These are phyloP conservation scores for Hericium alpestre DNA, from an alignment of 768 basidiomycete species.

Conservation along the genomic window DNA sequence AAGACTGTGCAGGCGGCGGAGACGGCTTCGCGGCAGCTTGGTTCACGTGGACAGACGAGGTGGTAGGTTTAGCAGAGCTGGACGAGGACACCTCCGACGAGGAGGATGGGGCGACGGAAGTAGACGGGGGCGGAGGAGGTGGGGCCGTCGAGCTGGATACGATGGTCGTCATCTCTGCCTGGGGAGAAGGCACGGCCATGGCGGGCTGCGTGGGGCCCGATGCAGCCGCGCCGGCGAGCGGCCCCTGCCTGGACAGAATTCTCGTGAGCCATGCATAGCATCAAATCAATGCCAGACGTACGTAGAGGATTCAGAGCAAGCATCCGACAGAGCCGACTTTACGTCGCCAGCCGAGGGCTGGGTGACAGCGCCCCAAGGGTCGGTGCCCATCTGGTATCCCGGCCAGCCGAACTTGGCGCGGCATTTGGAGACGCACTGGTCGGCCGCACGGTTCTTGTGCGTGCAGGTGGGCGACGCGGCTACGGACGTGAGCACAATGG, in stretches of 20 bases:
- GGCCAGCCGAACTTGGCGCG: slow-evolving; percentile 20
- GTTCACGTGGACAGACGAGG: slow-evolving; percentile 7
- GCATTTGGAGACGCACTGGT: slow-evolving; percentile 7
- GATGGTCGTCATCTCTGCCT: background rate
- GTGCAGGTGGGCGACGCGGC: slow-evolving; percentile 6
- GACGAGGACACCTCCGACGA: slow-evolving; percentile 1
- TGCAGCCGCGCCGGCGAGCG: slow-evolving; percentile 1
- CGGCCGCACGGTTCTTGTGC: background rate
- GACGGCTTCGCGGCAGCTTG: background rate
- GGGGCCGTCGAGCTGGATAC: background rate
- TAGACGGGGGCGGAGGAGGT: slow-evolving; percentile 1
- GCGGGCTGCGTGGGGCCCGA: background rate
- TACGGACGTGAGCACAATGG: slow-evolving; percentile 8
- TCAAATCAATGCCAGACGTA: background rate
- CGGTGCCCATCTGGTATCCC: slow-evolving; percentile 37
- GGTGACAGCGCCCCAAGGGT: slow-evolving; percentile 47
- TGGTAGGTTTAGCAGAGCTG: slow-evolving; percentile 11
- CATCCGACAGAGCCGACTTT: slow-evolving; percentile 28
- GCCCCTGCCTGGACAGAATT: background rate
- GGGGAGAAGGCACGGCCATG: background rate
- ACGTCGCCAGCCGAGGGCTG: slow-evolving; percentile 25
- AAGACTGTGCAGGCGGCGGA: slow-evolving; percentile 1
- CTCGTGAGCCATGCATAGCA: background rate
- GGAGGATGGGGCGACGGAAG: background rate
- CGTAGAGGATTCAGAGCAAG: slow-evolving; percentile 25